A percentile compares a stretch with the other conserved stretches of the same genome.
phyloP scores from a whole-genome alignment of 495 filamentous ascomycete species.

The Lophiostoma macrostomum region DNA sequence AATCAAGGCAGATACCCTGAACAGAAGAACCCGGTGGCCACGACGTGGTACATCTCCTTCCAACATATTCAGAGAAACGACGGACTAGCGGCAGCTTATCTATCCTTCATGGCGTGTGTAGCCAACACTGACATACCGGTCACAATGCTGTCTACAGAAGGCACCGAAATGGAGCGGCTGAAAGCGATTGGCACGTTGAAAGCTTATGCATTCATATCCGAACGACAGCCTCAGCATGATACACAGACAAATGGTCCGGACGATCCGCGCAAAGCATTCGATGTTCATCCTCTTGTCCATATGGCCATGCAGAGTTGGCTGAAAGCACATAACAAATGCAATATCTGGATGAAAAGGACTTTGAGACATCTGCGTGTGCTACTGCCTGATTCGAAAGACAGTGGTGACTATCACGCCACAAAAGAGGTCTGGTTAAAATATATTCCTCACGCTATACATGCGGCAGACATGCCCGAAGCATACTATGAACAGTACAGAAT shows the following conservation, averaged over 20 bases:
- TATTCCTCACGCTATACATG: slow-evolving; percentile 9
- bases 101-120: slow-evolving; percentile 49
- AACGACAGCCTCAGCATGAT: slow-evolving; percentile 13
- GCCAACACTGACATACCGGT: slow-evolving; percentile 45
- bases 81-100: slow-evolving; percentile 37
- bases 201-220: slow-evolving; percentile 39
- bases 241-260: slow-evolving; percentile 9
- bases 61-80: slow-evolving; percentile 43
- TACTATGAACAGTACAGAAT: background rate
- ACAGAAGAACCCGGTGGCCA: slow-evolving; percentile 50
- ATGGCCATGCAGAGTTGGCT: slow-evolving; percentile 46
- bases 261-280: slow-evolving; percentile 24
- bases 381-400: too few species aligned
- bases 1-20: slow-evolving; percentile 46
- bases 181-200: slow-evolving; percentile 41
- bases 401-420: background rate
- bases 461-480: background rate
- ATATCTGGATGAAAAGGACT: slow-evolving; percentile 1
- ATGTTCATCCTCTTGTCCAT: slow-evolving; percentile 51
- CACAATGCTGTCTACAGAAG: slow-evolving; percentile 35
- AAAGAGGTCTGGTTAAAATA: slow-evolving; percentile 14
- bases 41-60: slow-evolving; percentile 57
- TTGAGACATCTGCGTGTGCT: slow-evolving; percentile 1
- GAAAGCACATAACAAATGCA: slow-evolving; percentile 6
- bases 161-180: slow-evolving; percentile 24